Conservation (phyloP, 495 filamentous ascomycete species). For the Penicillium canescens region DNA sequence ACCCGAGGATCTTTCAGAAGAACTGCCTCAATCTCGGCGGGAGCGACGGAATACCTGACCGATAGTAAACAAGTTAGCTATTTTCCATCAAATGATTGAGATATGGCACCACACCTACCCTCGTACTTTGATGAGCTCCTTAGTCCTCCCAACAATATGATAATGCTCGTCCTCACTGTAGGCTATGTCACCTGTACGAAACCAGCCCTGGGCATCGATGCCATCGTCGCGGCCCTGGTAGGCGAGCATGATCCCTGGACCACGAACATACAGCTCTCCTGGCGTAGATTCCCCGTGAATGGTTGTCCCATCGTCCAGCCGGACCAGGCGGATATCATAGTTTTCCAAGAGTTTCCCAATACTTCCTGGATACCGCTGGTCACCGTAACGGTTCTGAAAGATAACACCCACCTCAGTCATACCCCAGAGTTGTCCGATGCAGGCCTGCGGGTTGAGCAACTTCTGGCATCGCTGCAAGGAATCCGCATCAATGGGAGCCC, state of each 20-base stretch:
- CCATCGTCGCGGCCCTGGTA: slow-evolving; percentile 43
- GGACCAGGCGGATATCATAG: slow-evolving; percentile 57
- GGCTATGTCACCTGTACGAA: slow-evolving; percentile 75
- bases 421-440: slow-evolving; percentile 34
- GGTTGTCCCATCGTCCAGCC: slow-evolving; percentile 54
- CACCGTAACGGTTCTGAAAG: slow-evolving; percentile 51
- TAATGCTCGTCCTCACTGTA: slow-evolving; percentile 59
- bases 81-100: slow-evolving; percentile 26
- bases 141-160: slow-evolving; percentile 76
- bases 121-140: slow-evolving; percentile 72
- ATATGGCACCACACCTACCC: too few relatives aligned
- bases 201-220: slow-evolving; percentile 63
- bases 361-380: slow-evolving; percentile 36
- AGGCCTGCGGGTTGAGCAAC: slow-evolving; percentile 40
- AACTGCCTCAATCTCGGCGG: slow-evolving; percentile 79
- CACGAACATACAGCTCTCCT: slow-evolving; percentile 56
- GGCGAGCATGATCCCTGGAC: slow-evolving; percentile 30
- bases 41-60: too few relatives aligned
- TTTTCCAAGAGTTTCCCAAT: slow-evolving; percentile 73
- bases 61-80: too few relatives aligned
- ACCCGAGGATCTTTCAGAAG: slow-evolving; percentile 70
- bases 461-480: slow-evolving; percentile 39
- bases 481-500: slow-evolving; percentile 45
- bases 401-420: slow-evolving; percentile 54
- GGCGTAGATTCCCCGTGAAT: slow-evolving; percentile 46